Conservation (phyloP, 345 rosid species). For the Acer yangbiense region DNA sequence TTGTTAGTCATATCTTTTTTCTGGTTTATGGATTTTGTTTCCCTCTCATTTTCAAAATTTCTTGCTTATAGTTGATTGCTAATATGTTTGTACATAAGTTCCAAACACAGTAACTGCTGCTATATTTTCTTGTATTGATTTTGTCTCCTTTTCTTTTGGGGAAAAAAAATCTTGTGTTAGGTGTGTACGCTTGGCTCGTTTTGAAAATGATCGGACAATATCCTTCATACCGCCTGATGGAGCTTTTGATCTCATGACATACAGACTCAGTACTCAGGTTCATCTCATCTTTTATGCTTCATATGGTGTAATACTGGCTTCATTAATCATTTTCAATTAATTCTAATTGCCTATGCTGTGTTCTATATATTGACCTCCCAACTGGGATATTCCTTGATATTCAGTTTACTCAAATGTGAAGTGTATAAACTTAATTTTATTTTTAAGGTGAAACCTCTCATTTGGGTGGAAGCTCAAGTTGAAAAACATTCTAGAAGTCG, state of each 20-base stretch:
- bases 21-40: constrained; percentile 16
- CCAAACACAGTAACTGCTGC: neutral
- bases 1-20: constrained; percentile 9
- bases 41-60: neutral
- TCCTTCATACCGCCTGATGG: constrained; percentile 86
- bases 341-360: neutral
- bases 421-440: constrained; percentile 2
- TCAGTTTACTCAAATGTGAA: neutral
- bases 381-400: neutral
- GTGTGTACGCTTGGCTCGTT: constrained; percentile 83
- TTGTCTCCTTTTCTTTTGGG: neutral
- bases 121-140: neutral
- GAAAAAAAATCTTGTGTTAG: constrained; percentile 28
- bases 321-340: neutral
- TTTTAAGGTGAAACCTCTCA: constrained; percentile 68
- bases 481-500: constrained; percentile 78
- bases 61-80: neutral
- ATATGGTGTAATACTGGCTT: neutral
- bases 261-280: constrained; percentile 80
- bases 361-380: neutral
- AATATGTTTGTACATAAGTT: constrained; percentile 9
- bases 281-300: neutral
- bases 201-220: constrained; percentile 76
- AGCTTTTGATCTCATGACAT: constrained; percentile 76
- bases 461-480: constrained; percentile 80